These are phyloP conservation scores for Penicillium aurantiogriseum DNA, from an alignment of 2,329 filamentous ascomycete genomes.

Conservation along the genomic window DNA sequence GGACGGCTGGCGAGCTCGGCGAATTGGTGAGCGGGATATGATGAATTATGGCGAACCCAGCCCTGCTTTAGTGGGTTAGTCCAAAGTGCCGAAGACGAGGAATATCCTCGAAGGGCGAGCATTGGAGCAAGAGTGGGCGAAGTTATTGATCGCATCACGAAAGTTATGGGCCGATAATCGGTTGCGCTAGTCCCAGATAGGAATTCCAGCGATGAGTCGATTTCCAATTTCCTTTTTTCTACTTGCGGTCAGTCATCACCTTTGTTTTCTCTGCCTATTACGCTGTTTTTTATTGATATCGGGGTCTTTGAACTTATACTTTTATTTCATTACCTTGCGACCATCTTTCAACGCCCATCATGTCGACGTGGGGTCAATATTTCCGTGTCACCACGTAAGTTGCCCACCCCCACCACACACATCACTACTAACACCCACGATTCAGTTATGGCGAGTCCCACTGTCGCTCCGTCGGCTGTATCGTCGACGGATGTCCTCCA, in stretches of 20 bases:
- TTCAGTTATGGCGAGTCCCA: conserved; percentile 76
- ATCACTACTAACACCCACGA: conserved; percentile 21
- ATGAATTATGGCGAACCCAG: conserved; percentile 31
- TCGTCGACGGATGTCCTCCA: conserved; percentile 88
- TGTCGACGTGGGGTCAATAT: conserved; percentile 84
- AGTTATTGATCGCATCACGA: background rate
- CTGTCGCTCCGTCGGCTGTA: conserved; percentile 89
- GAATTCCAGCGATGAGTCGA: conserved; percentile 26
- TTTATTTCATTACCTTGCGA: background rate
- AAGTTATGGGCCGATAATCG: conserved; percentile 25
- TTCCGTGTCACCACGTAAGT: conserved; percentile 80
- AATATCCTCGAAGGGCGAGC: conserved; percentile 18
- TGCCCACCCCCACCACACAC: conserved; percentile 8
- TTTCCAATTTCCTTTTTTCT: conserved; percentile 8
- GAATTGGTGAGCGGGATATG: conserved; percentile 31
- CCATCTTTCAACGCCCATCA: conserved; percentile 41
- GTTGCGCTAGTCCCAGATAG: conserved; percentile 28
- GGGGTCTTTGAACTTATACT: background rate
- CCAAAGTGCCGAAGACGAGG: conserved; percentile 3
- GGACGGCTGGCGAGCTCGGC: conserved; percentile 35
- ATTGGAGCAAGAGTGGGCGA: conserved; percentile 23
- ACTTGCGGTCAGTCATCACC: background rate
- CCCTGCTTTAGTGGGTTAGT: conserved; percentile 7
- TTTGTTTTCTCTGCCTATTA: conserved; percentile 1
- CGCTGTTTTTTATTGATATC: conserved; percentile 5